Base-by-base conservation (phyloP, 2,329 filamentous ascomycete genomes). In the Onygenales sp. region DNA sequence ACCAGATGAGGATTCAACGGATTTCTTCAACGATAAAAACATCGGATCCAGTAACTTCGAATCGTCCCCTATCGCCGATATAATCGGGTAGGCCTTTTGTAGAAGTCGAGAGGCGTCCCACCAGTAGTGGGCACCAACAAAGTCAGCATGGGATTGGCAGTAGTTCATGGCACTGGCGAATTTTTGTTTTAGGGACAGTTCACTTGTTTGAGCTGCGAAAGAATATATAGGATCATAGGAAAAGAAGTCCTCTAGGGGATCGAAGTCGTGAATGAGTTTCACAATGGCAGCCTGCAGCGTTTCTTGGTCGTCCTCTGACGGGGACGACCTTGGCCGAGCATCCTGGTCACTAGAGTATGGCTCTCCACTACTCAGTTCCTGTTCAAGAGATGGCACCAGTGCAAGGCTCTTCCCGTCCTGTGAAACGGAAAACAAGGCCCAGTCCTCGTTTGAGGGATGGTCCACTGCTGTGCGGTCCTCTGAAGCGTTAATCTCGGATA, bases 61-160 rank as follows among this genome's bases (percentile, higher is more conserved):
- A 87, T 33, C 87, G 82, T 63, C 89, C 78, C 52, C 79, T 69
- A 51, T 68, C 53, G 58, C 40, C 54, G 8, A 77, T 84, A 6
- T 79, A 74, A 13, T 80, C 84, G 42, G 74, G 76, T 53, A 87
- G 69, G 52, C 77, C 78, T 60, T 50, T 31, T 82, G 81, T 14
- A 95, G 77, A 57, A 89, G 85, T 56, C 87, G 83, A 32, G 92
- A 73, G 0, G 88, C 90, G 65, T 85, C 87, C 83, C 87, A 92
- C 73, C 92, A 95, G 50, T 88, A 78, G 61, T 94, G 88, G 1
- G 88, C 86, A 33, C 85, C 85, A 49, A 93, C 83, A 62, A 90
- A 95, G 65, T 95, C 88, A 0, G 86, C 87, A 56, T 87, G 82
- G 27, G 86, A 83, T 60, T 87, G 83, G 52, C 87, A 90, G 65